Conservation (phyloP, 2,329 filamentous ascomycete species). For the Seiridium unicorne region DNA sequence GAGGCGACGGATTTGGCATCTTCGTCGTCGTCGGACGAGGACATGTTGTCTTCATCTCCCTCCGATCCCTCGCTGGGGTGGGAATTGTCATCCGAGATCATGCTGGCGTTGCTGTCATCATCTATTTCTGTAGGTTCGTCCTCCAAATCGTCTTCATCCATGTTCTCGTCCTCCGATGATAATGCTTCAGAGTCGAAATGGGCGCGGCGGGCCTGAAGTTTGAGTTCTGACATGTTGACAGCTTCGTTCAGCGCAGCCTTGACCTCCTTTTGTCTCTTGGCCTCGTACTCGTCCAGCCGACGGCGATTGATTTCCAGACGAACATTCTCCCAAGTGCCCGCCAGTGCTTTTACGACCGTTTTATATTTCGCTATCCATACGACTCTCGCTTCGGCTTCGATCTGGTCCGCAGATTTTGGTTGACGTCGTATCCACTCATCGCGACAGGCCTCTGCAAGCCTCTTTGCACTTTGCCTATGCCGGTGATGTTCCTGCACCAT, state of each 20-base stretch:
- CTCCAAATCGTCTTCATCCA: slow-evolving; percentile 37
- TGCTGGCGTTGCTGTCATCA: slow-evolving; percentile 27
- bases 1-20: slow-evolving; percentile 49
- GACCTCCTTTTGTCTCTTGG: slow-evolving; percentile 61
- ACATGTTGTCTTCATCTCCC: slow-evolving; percentile 58
- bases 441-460: slow-evolving; percentile 73
- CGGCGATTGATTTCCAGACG: slow-evolving; percentile 59
- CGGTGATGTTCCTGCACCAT: slow-evolving; percentile 75
- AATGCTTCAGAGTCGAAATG: slow-evolving; percentile 51
- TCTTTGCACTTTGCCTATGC: slow-evolving; percentile 76
- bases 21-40: slow-evolving; percentile 61
- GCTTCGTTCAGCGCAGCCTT: slow-evolving; percentile 71
- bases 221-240: slow-evolving; percentile 68
- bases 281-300: slow-evolving; percentile 62
- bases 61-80: slow-evolving; percentile 27
- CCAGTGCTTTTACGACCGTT: slow-evolving; percentile 59
- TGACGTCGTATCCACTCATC: slow-evolving; percentile 74
- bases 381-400: slow-evolving; percentile 74
- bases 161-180: slow-evolving; percentile 36
- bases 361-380: slow-evolving; percentile 69
- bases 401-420: slow-evolving; percentile 75
- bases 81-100: slow-evolving; percentile 38
- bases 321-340: slow-evolving; percentile 64
- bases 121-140: slow-evolving; percentile 47
- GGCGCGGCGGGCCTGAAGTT: slow-evolving; percentile 60